Conservation (phyloP, 139 green algal species). For the Trebouxia sp. region DNA sequence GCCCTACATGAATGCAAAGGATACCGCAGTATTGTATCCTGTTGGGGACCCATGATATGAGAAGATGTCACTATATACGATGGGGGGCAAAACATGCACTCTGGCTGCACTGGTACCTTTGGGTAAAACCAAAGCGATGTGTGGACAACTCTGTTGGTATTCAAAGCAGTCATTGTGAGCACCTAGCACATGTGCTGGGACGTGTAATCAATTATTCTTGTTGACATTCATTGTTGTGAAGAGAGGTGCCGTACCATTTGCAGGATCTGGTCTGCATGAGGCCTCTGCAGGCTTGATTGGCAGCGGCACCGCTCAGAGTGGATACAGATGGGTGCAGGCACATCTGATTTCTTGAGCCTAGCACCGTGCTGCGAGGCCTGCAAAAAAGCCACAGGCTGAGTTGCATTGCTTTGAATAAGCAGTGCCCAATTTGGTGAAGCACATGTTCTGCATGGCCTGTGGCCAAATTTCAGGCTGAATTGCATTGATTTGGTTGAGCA, state of each 20-base stretch:
- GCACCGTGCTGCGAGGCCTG: constrained; percentile 68
- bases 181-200: no score
- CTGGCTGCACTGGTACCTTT: no score
- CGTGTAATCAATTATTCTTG: no score
- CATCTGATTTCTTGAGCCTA: constrained; percentile 87
- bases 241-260: constrained; percentile 62
- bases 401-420: background rate
- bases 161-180: no score
- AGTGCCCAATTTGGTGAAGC: background rate
- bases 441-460: constrained; percentile 57
- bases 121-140: no score
- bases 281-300: constrained; percentile 79
- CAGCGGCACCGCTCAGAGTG: constrained; percentile 41
- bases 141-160: no score
- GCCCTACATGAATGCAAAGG: no score
- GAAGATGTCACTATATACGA: no score
- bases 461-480: background rate
- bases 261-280: constrained; percentile 63
- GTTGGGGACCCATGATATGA: no score
- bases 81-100: no score
- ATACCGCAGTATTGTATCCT: no score
- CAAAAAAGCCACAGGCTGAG: background rate
- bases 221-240: no score
- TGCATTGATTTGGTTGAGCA: background rate
- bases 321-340: constrained; percentile 71